Percentiles rank a stretch among this genome's conserved stretches.
Conservation (phyloP, 768 basidiomycete genomes). For the Suillus discolor region DNA sequence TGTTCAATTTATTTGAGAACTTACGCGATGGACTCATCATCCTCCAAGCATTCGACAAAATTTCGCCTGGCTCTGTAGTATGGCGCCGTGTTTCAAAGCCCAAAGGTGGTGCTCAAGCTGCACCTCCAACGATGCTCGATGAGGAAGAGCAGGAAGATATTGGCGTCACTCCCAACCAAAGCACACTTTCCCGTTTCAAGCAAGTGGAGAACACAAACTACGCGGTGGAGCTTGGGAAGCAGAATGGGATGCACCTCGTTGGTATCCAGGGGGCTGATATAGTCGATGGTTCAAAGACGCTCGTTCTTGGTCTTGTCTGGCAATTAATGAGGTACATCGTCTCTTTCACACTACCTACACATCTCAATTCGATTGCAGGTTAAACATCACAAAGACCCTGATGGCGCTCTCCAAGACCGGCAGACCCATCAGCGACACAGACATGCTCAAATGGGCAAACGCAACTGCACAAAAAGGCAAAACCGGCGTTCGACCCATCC, state of each 20-base stretch:
- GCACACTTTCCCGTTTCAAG: constrained; percentile 92
- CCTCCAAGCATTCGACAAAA: constrained; percentile 96
- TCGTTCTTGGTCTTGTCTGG: constrained; percentile 97
- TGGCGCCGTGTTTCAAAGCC: constrained; percentile 98
- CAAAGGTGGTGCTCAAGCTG: constrained; percentile 51
- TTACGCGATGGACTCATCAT: constrained; percentile 90
- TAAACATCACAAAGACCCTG: constrained; percentile 92
- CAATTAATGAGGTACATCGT: constrained; percentile 85
- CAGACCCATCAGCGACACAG: constrained; percentile 84
- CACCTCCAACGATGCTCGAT: constrained; percentile 37
- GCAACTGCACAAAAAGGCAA: constrained; percentile 77
- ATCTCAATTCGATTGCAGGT: constrained; percentile 36
- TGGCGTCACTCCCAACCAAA: constrained; percentile 81
- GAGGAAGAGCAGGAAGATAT: constrained; percentile 76
- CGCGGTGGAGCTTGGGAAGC: constrained; percentile 87
- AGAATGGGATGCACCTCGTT: constrained; percentile 93
- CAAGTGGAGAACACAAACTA: constrained; percentile 99
- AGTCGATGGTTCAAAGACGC: constrained; percentile 88
- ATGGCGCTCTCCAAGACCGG: constrained; percentile 71
- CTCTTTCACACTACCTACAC: not conserved
- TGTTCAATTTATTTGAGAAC: constrained; percentile 97
- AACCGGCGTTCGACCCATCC: constrained; percentile 59
- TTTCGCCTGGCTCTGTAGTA: constrained; percentile 87
- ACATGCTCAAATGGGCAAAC: constrained; percentile 98
- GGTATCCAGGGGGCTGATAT: constrained; percentile 99